Conservation (phyloP, 371 early-diverging fungal genomes). For the Batkoa obscura region DNA sequence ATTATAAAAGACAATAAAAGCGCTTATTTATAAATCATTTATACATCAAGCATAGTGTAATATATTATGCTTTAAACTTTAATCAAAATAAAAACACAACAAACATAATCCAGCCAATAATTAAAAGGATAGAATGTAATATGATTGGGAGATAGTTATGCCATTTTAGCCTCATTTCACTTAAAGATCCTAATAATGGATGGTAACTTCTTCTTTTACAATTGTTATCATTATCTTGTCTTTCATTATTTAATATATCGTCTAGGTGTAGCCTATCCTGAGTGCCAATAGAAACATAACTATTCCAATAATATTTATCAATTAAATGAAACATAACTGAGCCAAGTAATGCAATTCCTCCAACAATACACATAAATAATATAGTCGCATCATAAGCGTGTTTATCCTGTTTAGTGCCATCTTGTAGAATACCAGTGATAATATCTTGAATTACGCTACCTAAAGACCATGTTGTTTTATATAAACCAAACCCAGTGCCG, state of each 20-base stretch:
- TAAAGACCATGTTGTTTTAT: slow-evolving; percentile 41
- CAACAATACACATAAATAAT: not conserved
- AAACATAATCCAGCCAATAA: not conserved
- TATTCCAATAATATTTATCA: not conserved
- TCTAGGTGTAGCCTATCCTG: not conserved
- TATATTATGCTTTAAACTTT: too few relatives aligned
- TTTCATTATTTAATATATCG: too few relatives aligned
- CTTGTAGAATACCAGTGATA: slow-evolving; percentile 38
- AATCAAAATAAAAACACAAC: not conserved
- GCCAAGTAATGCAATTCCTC: not conserved
- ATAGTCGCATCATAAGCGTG: not conserved
- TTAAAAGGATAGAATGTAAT: not conserved
- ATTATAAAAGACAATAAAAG: too few relatives aligned
- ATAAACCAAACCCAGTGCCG: slow-evolving; percentile 46
- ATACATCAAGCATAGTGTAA: too few relatives aligned
- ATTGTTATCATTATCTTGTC: not conserved
- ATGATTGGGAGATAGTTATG: not conserved
- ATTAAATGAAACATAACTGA: not conserved
- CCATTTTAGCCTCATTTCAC: not conserved
- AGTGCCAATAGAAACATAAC: not conserved
- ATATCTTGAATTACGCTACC: slow-evolving; percentile 45
- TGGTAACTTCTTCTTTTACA: not conserved
- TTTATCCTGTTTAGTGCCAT: slow-evolving; percentile 13
- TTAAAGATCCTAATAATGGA: not conserved
- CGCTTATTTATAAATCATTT: too few relatives aligned